Base-by-base conservation (phyloP, 768 basidiomycete species). In the Boletus coccyginus region DNA sequence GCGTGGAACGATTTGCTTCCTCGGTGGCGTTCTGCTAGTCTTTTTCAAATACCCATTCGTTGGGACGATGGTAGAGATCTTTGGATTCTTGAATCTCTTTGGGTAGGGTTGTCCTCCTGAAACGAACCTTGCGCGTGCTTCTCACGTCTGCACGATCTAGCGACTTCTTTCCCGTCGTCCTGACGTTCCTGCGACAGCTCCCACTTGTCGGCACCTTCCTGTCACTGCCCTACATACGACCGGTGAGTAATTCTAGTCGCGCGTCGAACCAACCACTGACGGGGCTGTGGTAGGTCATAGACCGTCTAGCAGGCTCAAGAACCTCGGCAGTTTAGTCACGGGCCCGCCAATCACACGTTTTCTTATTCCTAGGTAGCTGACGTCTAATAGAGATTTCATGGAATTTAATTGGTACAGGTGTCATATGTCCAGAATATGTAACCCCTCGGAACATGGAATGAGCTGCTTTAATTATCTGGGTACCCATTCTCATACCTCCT, bases 121-220 rank as follows among this genome's bases (percentile, higher is more conserved):
- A 10, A 11, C 1, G 1, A 11, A 19, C 41, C 10, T 35, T 7
- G n/a, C 45, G n/a, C 45, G n/a, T 8, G 27, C 50, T 32, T 45
- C 55, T 64, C 32, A 59, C 46, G 32, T n/a, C 4, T 50, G 24
- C 13, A 17, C 10, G 12, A 32, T 40, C 45, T 75, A 98, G 96
- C 44, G 96, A 98, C 75, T 99, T 99, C 80, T 98, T 98, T 84
- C 97, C 97, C 7, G 97, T 98, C 57, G 88, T 99, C 53, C 78
- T 99, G 48, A 94, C 93, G n/a, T 98, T 98, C 80, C 75, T 98
- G 60, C 83, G 95, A 53, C 96, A 98, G 75, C 70, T 98, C 45
- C 96, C 97, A 6, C 86, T 97, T 61, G 81, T 99, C 54, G 96
- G 97, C 29, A 92, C 86, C 0, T 72, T 91, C 59, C 74, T 99